phyloP scores from a whole-genome alignment of 2,329 filamentous ascomycete species.

The Zelopaecilomyces penicillatus region DNA sequence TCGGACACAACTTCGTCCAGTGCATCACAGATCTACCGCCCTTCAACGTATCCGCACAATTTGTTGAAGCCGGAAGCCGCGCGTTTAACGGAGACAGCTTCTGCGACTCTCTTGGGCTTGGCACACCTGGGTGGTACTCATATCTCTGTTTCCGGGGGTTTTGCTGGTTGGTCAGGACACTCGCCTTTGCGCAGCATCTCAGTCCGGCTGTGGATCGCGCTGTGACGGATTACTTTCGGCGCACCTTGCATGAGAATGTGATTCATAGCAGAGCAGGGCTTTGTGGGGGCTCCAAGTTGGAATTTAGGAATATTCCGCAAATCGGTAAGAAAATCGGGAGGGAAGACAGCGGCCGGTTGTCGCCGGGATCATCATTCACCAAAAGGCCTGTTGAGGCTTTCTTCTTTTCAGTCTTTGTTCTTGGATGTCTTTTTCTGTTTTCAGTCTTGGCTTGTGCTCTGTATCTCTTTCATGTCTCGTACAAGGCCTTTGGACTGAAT shows the following conservation, averaged over 20 bases:
- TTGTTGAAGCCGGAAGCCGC: slow-evolving; percentile 29
- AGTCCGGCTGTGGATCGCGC: slow-evolving; percentile 18
- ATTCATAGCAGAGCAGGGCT: slow-evolving; percentile 20
- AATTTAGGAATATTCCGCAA: slow-evolving; percentile 25
- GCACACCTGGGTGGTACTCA: slow-evolving; percentile 18
- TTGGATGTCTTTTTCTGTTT: slow-evolving; percentile 8
- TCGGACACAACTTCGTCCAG: slow-evolving; percentile 31
- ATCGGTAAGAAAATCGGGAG: slow-evolving; percentile 13
- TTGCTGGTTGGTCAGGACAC: slow-evolving; percentile 21
- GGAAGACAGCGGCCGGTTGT: slow-evolving; percentile 13
- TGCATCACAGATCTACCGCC: slow-evolving; percentile 28
- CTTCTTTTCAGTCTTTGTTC: slow-evolving; percentile 15
- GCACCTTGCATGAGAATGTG: slow-evolving; percentile 18
- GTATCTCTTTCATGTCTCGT: no score
- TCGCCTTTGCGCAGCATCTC: slow-evolving; percentile 19
- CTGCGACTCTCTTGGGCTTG: slow-evolving; percentile 27
- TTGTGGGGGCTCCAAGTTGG: slow-evolving; percentile 20
- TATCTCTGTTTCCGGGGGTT: slow-evolving; percentile 23
- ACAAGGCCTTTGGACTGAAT: no score
- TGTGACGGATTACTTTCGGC: slow-evolving; percentile 17
- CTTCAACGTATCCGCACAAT: slow-evolving; percentile 24
- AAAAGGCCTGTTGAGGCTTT: slow-evolving; percentile 18
- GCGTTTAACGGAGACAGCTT: slow-evolving; percentile 29
- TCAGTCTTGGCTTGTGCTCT: no score
- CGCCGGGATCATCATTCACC: slow-evolving; percentile 9